Conservation (phyloP, 2,329 filamentous ascomycete species). For the Fusarium multiceps region DNA sequence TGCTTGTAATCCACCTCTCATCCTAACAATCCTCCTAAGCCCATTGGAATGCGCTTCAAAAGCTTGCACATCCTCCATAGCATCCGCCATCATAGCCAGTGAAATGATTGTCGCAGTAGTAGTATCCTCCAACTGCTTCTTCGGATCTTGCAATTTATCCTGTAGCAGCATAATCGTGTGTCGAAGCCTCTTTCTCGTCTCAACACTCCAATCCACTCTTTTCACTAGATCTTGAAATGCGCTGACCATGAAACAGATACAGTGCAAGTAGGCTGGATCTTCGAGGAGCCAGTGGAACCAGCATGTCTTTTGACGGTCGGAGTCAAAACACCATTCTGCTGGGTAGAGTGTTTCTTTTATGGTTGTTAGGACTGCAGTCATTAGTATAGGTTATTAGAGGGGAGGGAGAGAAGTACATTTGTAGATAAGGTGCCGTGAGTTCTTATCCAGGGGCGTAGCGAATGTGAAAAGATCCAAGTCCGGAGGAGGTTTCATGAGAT, state of each 20-base stretch:
- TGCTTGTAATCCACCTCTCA: conserved; percentile 43
- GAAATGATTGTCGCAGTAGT: conserved; percentile 37
- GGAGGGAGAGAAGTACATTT: conserved; percentile 11
- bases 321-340: conserved; percentile 44
- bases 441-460: conserved; percentile 28
- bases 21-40: conserved; percentile 39
- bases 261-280: conserved; percentile 44
- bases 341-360: conserved; percentile 47
- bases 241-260: conserved; percentile 42
- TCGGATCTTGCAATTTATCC: conserved; percentile 25
- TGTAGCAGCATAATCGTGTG: conserved; percentile 36
- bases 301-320: conserved; percentile 35
- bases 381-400: background rate
- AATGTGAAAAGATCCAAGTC: conserved; percentile 39
- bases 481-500: conserved; percentile 21
- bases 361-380: conserved; percentile 44
- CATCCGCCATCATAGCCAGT: conserved; percentile 42
- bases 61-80: conserved; percentile 29
- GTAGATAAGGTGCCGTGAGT: conserved; percentile 29
- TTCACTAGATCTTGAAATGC: conserved; percentile 34
- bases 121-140: conserved; percentile 32
- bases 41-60: conserved; percentile 41
- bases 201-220: background rate
- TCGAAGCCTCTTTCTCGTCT: conserved; percentile 25
- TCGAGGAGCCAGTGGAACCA: conserved; percentile 48